Base-by-base conservation (phyloP, 2,329 filamentous ascomycete genomes). In the Neoarthrinium moseri region DNA sequence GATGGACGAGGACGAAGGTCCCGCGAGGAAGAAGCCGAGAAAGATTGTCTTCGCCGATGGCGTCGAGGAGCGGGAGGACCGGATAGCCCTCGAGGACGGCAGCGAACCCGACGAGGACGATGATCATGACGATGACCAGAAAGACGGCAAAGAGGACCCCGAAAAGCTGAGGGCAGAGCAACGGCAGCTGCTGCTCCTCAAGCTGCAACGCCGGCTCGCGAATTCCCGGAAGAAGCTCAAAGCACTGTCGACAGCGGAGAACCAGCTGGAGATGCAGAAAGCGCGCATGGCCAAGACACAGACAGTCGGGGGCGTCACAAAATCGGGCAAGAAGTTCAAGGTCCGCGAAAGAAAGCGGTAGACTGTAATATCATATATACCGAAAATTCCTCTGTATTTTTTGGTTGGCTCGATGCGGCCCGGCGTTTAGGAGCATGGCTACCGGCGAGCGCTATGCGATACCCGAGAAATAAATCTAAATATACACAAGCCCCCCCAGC, bases 211-310 rank as follows among this genome's bases (percentile, higher is more conserved):
- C 32, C 75, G 75, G 50, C 65, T 84, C 17, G 70, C 71, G 43
- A 65, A 61, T 17, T 74, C 78, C 5, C 73, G 70, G 52, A 74
- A 77, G 64, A 78, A 81, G 62, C 67, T 83, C 51, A 71, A 71
- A 57, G 69, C 70, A 2, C 65, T 86, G 22, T 68, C 73, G n/a
- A 68, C 73, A 18, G 77, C 80, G 20, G 82, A 86, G 63, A 65
- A 71, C 30, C 68, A 75, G 54, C 68, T 86, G 21, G 80, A 81
- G 50, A 49, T 81, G 45, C 80, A 84, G 62, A 71, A 76, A 48
- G 77, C 80, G 15, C 79, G 76, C 61, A 85, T 84, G 81, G 80
- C 79, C 27, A 86, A 86, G 70, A 83, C 80, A 53, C 70, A 77
- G 7, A 84, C 81, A 2, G 74, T 77, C 5, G 79, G 78, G 29